Conservation (phyloP, 306 rosid species). For the Abrus pulchellus region DNA sequence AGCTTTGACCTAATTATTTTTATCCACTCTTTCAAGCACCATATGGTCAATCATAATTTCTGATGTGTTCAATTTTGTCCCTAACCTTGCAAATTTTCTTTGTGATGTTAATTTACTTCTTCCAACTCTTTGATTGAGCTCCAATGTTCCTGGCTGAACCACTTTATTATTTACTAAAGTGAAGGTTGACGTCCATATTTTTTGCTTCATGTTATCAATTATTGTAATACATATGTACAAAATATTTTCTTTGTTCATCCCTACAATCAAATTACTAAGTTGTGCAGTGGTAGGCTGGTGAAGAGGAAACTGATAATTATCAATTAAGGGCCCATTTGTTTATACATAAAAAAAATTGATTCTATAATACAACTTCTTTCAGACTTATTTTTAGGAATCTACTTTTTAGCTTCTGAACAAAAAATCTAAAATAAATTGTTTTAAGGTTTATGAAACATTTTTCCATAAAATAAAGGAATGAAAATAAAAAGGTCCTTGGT, state of each 20-base stretch:
- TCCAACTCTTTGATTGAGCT: constrained; percentile 70
- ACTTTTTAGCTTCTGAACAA: not conserved
- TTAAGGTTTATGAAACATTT: too few relatives aligned
- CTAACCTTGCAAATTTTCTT: constrained; percentile 78
- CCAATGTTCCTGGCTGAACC: constrained; percentile 66
- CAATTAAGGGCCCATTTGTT: not conserved
- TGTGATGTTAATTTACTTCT: constrained; percentile 71
- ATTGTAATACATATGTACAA: not conserved
- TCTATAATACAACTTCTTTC: not conserved
- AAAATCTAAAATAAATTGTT: too few relatives aligned
- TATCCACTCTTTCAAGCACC: constrained; percentile 58
- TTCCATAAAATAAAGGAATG: too few relatives aligned
- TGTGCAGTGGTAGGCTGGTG: constrained; percentile 10
- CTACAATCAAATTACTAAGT: constrained; percentile 10
- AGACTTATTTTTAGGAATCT: too few relatives aligned
- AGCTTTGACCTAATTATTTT: constrained; percentile 56
- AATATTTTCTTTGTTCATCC: constrained; percentile 23
- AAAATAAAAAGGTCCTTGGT: too few relatives aligned
- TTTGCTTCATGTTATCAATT: constrained; percentile 32
- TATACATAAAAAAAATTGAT: not conserved
- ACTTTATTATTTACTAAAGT: constrained; percentile 63
- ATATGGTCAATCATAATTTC: constrained; percentile 55
- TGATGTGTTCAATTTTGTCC: constrained; percentile 69
- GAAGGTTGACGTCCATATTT: constrained; percentile 61
- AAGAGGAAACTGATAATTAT: constrained; percentile 17